Evolutionary conservation across 257 asterid species (phyloP), one percentile per base, ranked within the genome.

Genomic region (Galeopsis tetrahit): DNA sequence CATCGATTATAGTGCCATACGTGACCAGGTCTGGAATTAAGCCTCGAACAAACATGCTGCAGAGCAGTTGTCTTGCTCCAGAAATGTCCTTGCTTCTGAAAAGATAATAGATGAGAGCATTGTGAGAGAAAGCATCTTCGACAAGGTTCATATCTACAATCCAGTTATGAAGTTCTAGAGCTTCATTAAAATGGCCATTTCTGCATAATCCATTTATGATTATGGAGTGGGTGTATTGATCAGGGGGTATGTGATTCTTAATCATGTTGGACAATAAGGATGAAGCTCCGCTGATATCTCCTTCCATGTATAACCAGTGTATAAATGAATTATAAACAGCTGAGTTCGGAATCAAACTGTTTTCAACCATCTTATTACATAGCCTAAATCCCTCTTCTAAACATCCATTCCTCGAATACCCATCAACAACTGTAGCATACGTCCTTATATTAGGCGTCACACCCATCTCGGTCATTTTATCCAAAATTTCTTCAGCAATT

Each of bases 11-110:
- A 49, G 97, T 81, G 59, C 91, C 95, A 61, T 88, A 90, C 0
- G 93, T 90, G 70, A 85, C 87, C 48, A 67, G 5, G 62, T 90
- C 90, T 2, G 97, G 97, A 49, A 84, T 73, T 39, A 90, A 64
- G n/a, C 98, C 97, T 14, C 82, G 87, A 75, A 90, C 79, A 80
- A 84, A 83, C 97, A 92, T 92, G 77, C 78, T 83, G 76, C 95
- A 79, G 3, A 90, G 61, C 3, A 90, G 59, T 74, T 88, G 97
- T 52, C 80, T 69, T 6, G 88, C 93, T 51, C 84, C 92, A 4
- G 77, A 63, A 42, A 82, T 61, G 43, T 85, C 69, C 35, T 82
- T 75, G 58, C 75, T 82, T 79, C 82, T 80, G 75, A 81, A 84
- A 61, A 90, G 85, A 83, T 84, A 82, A 55, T 83, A 71, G 57